Conservation (phyloP, 306 rosid species). For the Quercus glauca region DNA sequence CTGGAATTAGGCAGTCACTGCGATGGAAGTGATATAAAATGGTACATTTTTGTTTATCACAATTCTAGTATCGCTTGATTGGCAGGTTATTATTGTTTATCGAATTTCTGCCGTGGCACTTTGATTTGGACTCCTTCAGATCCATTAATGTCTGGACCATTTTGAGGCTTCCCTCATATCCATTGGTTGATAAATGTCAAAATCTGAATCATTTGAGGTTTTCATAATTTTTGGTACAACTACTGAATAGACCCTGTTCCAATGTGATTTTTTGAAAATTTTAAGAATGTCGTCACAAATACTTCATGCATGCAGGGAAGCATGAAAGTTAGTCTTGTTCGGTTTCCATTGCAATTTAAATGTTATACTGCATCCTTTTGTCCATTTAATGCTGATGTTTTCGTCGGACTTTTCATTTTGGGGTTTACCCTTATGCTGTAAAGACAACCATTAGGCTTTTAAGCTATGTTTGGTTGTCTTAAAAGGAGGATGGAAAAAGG, state of each 20-base stretch:
- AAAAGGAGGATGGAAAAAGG: no score
- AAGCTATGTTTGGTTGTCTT: no score
- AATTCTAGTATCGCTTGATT: not conserved
- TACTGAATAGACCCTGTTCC: not conserved
- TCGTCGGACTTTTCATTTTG: no score
- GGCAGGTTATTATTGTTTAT: not conserved
- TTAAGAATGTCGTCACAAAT: no score
- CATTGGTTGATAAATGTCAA: conserved; percentile 4
- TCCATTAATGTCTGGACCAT: not conserved
- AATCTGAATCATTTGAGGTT: not conserved
- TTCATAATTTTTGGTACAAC: not conserved
- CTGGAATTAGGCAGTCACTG: conserved; percentile 90
- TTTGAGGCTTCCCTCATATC: not conserved
- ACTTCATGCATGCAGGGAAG: not conserved
- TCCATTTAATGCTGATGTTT: no score
- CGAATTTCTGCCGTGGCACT: not conserved
- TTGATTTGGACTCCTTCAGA: conserved; percentile 16
- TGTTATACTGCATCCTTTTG: no score
- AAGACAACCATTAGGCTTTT: no score
- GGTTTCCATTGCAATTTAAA: no score
- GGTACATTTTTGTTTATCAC: conserved; percentile 30
- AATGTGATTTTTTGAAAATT: not conserved
- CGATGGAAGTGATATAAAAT: conserved; percentile 59
- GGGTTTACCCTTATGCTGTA: no score
- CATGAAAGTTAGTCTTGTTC: not conserved